Evolutionary conservation across 495 filamentous ascomycete species (phyloP).

Genomic region (Hyaloscypha variabilis): DNA sequence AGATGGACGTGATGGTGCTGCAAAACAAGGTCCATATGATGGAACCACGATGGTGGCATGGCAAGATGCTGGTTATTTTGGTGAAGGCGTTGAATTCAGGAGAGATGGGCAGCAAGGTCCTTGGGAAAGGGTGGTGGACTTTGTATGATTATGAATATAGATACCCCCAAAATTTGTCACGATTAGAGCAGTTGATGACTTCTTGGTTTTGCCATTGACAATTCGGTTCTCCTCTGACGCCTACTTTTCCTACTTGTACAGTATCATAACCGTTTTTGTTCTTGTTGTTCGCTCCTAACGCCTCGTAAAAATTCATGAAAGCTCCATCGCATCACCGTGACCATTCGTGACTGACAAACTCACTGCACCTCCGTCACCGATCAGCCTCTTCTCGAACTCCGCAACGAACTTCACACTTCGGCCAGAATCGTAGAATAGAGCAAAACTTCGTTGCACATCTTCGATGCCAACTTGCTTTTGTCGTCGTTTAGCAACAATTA

Average conservation of each 20-base stretch:
- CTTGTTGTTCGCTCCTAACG: conserved; percentile 10
- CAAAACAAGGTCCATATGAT: conserved; percentile 86
- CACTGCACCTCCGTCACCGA: conserved; percentile 82
- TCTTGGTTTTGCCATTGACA: not conserved
- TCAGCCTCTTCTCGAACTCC: conserved; percentile 90
- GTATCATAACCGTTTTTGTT: conserved; percentile 10
- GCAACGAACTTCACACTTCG: conserved; percentile 88
- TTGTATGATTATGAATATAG: conserved; percentile 47
- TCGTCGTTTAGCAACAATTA: conserved; percentile 77
- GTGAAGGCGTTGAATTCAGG: conserved; percentile 88
- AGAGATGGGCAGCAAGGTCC: conserved; percentile 54
- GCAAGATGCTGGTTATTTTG: conserved; percentile 91
- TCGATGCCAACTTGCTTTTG: conserved; percentile 77
- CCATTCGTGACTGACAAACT: conserved; percentile 68
- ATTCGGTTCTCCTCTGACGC: conserved; percentile 9
- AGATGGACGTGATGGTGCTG: conserved; percentile 80
- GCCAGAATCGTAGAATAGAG: conserved; percentile 86
- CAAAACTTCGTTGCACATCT: conserved; percentile 92
- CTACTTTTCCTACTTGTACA: conserved; percentile 20
- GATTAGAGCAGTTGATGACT: not conserved
- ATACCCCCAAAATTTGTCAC: not conserved
- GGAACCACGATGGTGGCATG: conserved; percentile 82
- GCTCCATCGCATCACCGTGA: conserved; percentile 79
- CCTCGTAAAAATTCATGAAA: conserved; percentile 51
- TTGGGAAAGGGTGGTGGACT: conserved; percentile 66